phyloP scores from a whole-genome alignment of 2,329 filamentous ascomycete genomes.

The Domatiomyces catenatus region DNA sequence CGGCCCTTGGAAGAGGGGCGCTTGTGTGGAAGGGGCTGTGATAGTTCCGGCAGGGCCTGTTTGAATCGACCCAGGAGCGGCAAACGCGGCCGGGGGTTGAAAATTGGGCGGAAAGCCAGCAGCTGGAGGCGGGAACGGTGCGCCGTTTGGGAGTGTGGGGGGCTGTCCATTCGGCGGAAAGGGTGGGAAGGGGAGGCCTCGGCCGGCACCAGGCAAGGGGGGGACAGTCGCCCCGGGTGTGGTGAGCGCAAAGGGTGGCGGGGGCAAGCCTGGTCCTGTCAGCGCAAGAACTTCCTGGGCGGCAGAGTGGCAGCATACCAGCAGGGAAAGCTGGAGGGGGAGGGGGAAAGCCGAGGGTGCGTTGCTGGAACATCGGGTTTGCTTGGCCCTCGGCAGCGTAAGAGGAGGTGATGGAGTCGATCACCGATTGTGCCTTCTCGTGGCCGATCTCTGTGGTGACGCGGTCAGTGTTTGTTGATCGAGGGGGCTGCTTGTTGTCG shows the following conservation, averaged over 20 bases:
- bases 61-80: slow-evolving; percentile 16
- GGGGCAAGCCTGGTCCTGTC: slow-evolving; percentile 27
- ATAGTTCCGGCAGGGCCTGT: slow-evolving; percentile 17
- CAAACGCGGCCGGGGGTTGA: slow-evolving; percentile 24
- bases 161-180: slow-evolving; percentile 36
- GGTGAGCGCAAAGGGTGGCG: slow-evolving; percentile 44
- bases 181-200: slow-evolving; percentile 34
- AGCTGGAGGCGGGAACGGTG: slow-evolving; percentile 32
- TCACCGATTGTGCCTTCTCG: slow-evolving; percentile 95
- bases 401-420: slow-evolving; percentile 91
- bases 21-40: slow-evolving; percentile 16
- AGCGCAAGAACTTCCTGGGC: background rate
- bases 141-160: slow-evolving; percentile 25
- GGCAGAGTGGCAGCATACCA: slow-evolving; percentile 15
- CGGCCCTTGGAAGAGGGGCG: slow-evolving; percentile 12
- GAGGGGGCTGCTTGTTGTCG: background rate
- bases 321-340: slow-evolving; percentile 50
- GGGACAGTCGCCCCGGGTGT: slow-evolving; percentile 23
- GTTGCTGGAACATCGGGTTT: slow-evolving; percentile 63
- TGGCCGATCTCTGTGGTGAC: slow-evolving; percentile 73
- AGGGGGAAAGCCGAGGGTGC: slow-evolving; percentile 31
- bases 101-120: slow-evolving; percentile 37
- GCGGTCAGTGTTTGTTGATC: slow-evolving; percentile 1
- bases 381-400: slow-evolving; percentile 69
- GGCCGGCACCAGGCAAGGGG: slow-evolving; percentile 37